Evolutionary conservation across 257 asterid genomes (phyloP), one percentile per base, ranked within the genome.

Genomic region (Pogostemon cablin): DNA sequence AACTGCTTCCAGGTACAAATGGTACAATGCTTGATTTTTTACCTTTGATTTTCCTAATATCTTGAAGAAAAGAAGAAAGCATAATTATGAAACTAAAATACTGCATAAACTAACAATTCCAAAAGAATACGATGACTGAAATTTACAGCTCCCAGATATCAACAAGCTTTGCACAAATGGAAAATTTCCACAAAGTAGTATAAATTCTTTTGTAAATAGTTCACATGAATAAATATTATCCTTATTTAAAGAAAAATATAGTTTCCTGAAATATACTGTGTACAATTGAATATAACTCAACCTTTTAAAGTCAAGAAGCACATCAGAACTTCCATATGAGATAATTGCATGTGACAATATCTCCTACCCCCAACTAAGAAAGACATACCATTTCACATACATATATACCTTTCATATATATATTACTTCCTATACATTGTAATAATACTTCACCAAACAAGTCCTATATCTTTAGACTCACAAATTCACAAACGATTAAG

Each of bases 21-120:
- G 91, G 74, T 86, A 91, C 64, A 93, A 79, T 20, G 91, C 86
- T 83, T 91, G 96, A 79, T 83, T 87, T 81, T 88, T 93, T 85
- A 90, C 75, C 81, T 91, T 90, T 5, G 96, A 87, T 76, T 84
- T 88, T 81, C 98, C 96, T 93, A 88, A 72, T 20, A 15, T 20
- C 11, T 50, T 5, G 15, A 11, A n/a, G 65, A 12, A 56, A 68
- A 4, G 67, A 53, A 52, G 15, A 6, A 58, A 62, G 20, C 6
- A 54, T 25, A 54, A 20, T 17, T 38, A 56, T 11, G 52, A 48
- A 48, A 41, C 67, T 69, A 52, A 40, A 68, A 72, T 57, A 67
- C 54, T 35, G 40, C 62, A 8, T 58, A 49, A 65, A 41, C 62
- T 12, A 43, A 71, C 6, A 53, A 50, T 53, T 46, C 69, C 74